Evolutionary conservation across 306 rosid genomes (phyloP).

Genomic region (Citrullus amarus): DNA sequence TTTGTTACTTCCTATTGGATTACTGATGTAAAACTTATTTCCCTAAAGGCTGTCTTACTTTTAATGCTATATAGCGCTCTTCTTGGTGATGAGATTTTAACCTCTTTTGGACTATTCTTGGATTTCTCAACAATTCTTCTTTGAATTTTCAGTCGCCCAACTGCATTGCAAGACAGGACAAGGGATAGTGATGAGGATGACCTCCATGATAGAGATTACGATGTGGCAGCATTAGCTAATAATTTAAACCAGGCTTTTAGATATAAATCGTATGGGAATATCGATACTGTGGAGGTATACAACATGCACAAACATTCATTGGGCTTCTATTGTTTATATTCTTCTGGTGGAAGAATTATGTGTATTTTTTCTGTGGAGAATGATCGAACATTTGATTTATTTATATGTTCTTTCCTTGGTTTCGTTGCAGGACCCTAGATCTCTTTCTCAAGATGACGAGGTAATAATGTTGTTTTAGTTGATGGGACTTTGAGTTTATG

Average conservation of each 20-base stretch:
- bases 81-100: neutral
- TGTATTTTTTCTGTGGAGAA: constrained; percentile 1
- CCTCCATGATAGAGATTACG: constrained; percentile 82
- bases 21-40: neutral
- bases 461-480: constrained; percentile 27
- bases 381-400: constrained; percentile 8
- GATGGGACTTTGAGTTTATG: constrained; percentile 12
- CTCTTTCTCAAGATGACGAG: constrained; percentile 80
- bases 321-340: neutral
- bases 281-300: constrained; percentile 82
- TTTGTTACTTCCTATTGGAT: neutral
- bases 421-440: constrained; percentile 62
- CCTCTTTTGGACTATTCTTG: neutral
- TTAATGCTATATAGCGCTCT: neutral
- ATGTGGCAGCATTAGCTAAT: constrained; percentile 84
- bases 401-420: neutral
- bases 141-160: constrained; percentile 63
- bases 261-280: constrained; percentile 87
- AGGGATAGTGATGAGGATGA: constrained; percentile 97
- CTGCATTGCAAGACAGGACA: constrained; percentile 89
- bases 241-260: constrained; percentile 90
- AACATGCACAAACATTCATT: neutral
- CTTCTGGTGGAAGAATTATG: neutral
- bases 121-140: constrained; percentile 3
- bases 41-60: neutral